Percentiles rank a stretch among this genome's conserved stretches.
phyloP scores from a whole-genome alignment of 371 early-diverging fungal genomes.

The Apophysomyces elegans region DNA sequence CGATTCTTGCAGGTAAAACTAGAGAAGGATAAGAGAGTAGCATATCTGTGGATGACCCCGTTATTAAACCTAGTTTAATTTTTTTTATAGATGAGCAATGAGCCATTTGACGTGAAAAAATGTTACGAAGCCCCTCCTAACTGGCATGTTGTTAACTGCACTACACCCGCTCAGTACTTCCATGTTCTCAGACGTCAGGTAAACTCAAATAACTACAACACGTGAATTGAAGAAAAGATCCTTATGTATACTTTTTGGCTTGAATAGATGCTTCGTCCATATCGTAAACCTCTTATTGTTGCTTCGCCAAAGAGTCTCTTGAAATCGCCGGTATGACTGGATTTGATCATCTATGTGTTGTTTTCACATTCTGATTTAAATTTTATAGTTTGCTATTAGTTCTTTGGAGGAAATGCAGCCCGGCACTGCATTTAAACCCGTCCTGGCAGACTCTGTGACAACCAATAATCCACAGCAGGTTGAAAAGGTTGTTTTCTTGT shows the following conservation, averaged over 20 bases:
- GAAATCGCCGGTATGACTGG: constrained; percentile 41
- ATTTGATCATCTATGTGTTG: too few relatives aligned
- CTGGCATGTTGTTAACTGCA: constrained; percentile 92
- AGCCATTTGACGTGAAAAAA: constrained; percentile 64
- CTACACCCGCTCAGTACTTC: constrained; percentile 96
- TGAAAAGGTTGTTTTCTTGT: constrained; percentile 80
- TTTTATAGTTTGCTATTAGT: constrained; percentile 63
- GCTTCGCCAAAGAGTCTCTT: constrained; percentile 89
- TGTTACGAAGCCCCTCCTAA: constrained; percentile 71
- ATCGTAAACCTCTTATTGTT: constrained; percentile 92
- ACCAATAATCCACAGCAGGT: constrained; percentile 46
- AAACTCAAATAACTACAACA: constrained; percentile 2
- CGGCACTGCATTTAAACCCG: constrained; percentile 83
- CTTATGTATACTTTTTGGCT: not conserved
- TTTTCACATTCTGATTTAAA: not conserved
- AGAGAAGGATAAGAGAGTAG: not conserved
- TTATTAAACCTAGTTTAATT: too few relatives aligned
- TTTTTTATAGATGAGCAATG: constrained; percentile 71
- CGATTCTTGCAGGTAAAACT: constrained; percentile 89
- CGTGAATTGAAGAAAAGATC: not conserved
- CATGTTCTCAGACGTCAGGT: constrained; percentile 93
- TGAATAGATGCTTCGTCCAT: constrained; percentile 71
- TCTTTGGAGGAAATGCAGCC: constrained; percentile 82
- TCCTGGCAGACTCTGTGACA: constrained; percentile 65
- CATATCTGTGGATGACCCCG: too few relatives aligned